phyloP scores from a whole-genome alignment of 768 basidiomycete species.

The Lyophyllum decastes region DNA sequence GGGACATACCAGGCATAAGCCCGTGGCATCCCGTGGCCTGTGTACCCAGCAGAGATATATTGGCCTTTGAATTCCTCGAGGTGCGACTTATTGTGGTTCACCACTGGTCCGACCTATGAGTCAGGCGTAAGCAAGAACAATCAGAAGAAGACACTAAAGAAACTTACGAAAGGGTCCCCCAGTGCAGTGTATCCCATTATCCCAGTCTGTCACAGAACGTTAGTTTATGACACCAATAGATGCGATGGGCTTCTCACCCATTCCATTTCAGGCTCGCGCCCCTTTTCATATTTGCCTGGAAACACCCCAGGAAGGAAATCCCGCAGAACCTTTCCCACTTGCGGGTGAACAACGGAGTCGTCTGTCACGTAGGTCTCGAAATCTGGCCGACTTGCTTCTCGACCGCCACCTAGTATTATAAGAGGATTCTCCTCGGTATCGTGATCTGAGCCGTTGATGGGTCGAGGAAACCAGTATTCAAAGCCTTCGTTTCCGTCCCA shows the following conservation, averaged over 20 bases:
- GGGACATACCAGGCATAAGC: slow-evolving; percentile 64
- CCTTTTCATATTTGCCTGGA: slow-evolving; percentile 49
- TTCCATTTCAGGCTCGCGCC: slow-evolving; percentile 68
- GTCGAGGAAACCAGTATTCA: slow-evolving; percentile 87
- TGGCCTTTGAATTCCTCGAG: slow-evolving; percentile 49
- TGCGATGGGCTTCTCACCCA: slow-evolving; percentile 55
- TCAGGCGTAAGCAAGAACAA: background rate
- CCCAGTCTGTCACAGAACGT: slow-evolving; percentile 56
- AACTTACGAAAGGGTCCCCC: slow-evolving; percentile 67
- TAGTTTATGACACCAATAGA: background rate
- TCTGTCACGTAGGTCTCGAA: slow-evolving; percentile 58
- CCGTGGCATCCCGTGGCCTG: slow-evolving; percentile 82
- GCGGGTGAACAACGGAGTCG: slow-evolving; percentile 53
- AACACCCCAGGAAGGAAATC: slow-evolving; percentile 62
- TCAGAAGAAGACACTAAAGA: background rate
- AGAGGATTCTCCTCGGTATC: slow-evolving; percentile 44
- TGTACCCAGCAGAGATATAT: slow-evolving; percentile 72
- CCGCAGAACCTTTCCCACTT: slow-evolving; percentile 51
- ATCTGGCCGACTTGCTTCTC: slow-evolving; percentile 41
- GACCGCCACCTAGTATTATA: slow-evolving; percentile 73
- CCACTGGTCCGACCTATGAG: slow-evolving; percentile 62
- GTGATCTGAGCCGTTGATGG: slow-evolving; percentile 25
- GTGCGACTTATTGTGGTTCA: slow-evolving; percentile 27
- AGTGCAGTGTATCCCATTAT: slow-evolving; percentile 76
- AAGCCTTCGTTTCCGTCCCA: slow-evolving; percentile 55